These are phyloP conservation scores for Trichoderma aggressivum DNA, from an alignment of 2,329 filamentous ascomycete species.

Conservation along the genomic window DNA sequence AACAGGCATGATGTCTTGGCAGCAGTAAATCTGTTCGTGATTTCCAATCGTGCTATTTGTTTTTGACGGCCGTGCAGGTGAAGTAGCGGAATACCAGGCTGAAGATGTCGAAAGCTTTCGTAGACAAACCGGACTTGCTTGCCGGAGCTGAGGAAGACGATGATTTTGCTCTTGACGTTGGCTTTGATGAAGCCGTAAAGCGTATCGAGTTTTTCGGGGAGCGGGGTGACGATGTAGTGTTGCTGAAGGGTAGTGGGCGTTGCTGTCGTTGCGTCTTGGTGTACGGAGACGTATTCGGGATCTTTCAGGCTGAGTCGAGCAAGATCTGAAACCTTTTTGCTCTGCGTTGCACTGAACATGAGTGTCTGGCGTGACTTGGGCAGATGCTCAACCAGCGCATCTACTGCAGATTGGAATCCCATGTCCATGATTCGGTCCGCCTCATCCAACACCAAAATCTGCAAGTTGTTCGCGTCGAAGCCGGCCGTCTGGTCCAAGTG, in stretches of 20 bases:
- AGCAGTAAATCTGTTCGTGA: constrained; percentile 76
- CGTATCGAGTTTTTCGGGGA: constrained; percentile 86
- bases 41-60: constrained; percentile 81
- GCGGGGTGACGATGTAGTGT: constrained; percentile 81
- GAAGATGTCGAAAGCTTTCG: constrained; percentile 86
- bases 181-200: constrained; percentile 89
- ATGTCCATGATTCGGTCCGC: constrained; percentile 97
- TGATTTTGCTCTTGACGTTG: constrained; percentile 89
- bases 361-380: constrained; percentile 84
- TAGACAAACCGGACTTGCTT: constrained; percentile 97
- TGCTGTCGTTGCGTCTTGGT: constrained; percentile 74
- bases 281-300: constrained; percentile 92
- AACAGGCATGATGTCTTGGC: constrained; percentile 86
- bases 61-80: constrained; percentile 95
- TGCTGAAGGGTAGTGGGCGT: constrained; percentile 85
- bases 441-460: constrained; percentile 91
- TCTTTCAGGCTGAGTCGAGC: constrained; percentile 83
- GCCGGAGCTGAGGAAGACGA: constrained; percentile 91
- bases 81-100: constrained; percentile 87
- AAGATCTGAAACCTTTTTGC: constrained; percentile 87
- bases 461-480: constrained; percentile 84
- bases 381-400: constrained; percentile 89
- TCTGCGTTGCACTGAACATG: constrained; percentile 95
- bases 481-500: constrained; percentile 91
- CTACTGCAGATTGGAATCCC: constrained; percentile 87